Evolutionary conservation across 1,284 basidiomycete species (phyloP), one percentile per base, ranked within the genome.

Genomic region (Ganoderma lingzhi): DNA sequence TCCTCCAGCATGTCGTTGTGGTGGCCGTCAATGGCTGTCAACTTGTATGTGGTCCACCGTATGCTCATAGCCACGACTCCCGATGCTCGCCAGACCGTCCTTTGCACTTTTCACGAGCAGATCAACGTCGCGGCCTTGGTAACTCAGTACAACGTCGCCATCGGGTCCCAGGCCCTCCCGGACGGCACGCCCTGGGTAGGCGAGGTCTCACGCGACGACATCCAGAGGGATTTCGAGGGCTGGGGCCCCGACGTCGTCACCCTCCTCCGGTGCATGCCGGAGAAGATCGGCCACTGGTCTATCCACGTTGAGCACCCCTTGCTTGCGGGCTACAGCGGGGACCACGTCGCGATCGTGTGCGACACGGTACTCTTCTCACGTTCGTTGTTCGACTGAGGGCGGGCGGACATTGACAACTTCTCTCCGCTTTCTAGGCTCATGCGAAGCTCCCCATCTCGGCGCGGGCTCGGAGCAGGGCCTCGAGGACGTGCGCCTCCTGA

Each of bases 401-500:
- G 35, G 35, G 4, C 35, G 4, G 35, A 35, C 35, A 35, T 8
- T 35, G 3, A 35, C 35, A 3, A 35, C 35, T 35, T 35, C 35
- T 35, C 35, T 35, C 35, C 35, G 35, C 55, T 35, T 19, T 32
- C 8, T 35, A 86, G 86, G 87, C 86, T 6, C 89, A 91, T 74
- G 87, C 81, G 0, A 90, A 88, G 84, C 76, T 84, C 28, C 88
- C 90, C 87, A 89, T 74, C 80, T 90, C 17, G 88, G 89, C 2
- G 84, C 88, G 0, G 89, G 89, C 14, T 88, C 87, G 15, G 88
- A 88, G 1, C 89, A 90, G 78, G 88, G 87, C 0, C 82, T 90
- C 53, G 89, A 91, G 74, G 90, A 91, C 71, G 85, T 85, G 45
- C 78, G 81, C n/a, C 79, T 91, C 6, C 83, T 92, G 6, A 74